Evolutionary conservation across 1,284 basidiomycete species (phyloP), one percentile per base, ranked within the genome.

Genomic region (Malassezia pachydermatis): DNA sequence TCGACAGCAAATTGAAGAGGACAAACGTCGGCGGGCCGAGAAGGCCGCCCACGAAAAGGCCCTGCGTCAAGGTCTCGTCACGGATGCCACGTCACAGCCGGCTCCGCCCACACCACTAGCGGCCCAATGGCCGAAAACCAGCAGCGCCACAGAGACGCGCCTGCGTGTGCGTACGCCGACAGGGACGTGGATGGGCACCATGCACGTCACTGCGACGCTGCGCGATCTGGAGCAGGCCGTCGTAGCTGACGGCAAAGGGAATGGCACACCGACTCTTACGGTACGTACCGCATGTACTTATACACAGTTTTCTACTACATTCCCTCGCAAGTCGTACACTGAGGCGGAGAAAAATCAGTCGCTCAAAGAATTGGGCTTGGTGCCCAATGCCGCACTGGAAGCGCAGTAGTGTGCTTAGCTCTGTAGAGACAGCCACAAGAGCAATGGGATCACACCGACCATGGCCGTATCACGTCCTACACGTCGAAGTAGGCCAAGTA

Each of bases 331-430:
- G 46, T 49, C 58, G 28, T 71, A 62, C 30, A 60, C 59, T 11
- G 57, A 45, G 4, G 54, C 41, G n/a, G 67, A 71, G 24, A 43
- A 45, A 9, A 25, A 14, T 34, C 60, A 65, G 57, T 63, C 65
- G 37, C 55, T 71, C 17, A 41, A 59, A 24, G 67, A 66, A 50
- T 58, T 71, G 2, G 68, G 68, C 0, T 54, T 71, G 6, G 65
- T 70, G 8, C 68, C 68, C 28, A 71, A 58, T 20, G 67, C 67
- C 14, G 68, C 62, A 3, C 55, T 71, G 1, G 68, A 70, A 38
- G 67, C 67, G 4, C 48, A 39, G 39, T 22, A 3, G 25, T 37
- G n/a, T n/a, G n/a, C n/a, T n/a, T 27, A 37, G 10, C 24, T n/a
- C 27, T 47, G 45, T 24, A 47, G 28, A n/a, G 7, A 8, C n/a